These are phyloP conservation scores for Metschnikowia gelsemii DNA, from an alignment of 805 yeast species.

Conservation along the genomic window DNA sequence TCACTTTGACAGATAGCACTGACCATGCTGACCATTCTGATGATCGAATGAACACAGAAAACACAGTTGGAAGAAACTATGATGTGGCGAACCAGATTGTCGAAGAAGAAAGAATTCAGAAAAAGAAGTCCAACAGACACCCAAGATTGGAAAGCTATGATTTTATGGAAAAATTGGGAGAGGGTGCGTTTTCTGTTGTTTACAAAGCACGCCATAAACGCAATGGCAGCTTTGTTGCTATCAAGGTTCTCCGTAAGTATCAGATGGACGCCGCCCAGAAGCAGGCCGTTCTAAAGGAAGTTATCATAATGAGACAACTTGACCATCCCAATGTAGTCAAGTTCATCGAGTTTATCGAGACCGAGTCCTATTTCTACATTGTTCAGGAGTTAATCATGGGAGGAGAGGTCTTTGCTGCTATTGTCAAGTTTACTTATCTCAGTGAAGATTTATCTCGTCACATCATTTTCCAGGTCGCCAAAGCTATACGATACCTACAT, in stretches of 20 bases:
- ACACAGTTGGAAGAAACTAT: slow-evolving; percentile 2
- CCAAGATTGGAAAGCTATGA: slow-evolving; percentile 26
- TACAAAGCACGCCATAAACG: slow-evolving; percentile 61
- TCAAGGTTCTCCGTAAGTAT: slow-evolving; percentile 69
- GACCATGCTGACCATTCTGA: slow-evolving; percentile 5
- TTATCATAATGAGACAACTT: slow-evolving; percentile 66
- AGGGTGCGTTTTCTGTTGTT: slow-evolving; percentile 90
- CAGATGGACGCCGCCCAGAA: slow-evolving; percentile 52
- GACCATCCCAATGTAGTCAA: slow-evolving; percentile 60
- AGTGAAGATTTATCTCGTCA: slow-evolving; percentile 71
- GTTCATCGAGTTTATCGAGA: slow-evolving; percentile 53
- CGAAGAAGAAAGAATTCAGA: slow-evolving; percentile 14
- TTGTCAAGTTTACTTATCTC: slow-evolving; percentile 74
- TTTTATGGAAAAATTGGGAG: slow-evolving; percentile 50
- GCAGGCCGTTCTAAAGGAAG: slow-evolving; percentile 65
- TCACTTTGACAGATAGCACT: slow-evolving; percentile 2
- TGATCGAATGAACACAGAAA: slow-evolving; percentile 6
- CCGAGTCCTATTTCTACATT: slow-evolving; percentile 54
- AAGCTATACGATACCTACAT: slow-evolving; percentile 68
- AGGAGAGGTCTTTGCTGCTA: slow-evolving; percentile 79
- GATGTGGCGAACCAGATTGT: slow-evolving; percentile 16
- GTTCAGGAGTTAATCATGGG: slow-evolving; percentile 70
- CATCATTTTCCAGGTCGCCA: slow-evolving; percentile 68
- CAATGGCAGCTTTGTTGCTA: slow-evolving; percentile 54
- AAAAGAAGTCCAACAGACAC: slow-evolving; percentile 6